A percentile compares a stretch with the other conserved stretches of the same genome.
Evolutionary conservation across 768 basidiomycete species (phyloP).

Genomic region (Trametes sanguinea): DNA sequence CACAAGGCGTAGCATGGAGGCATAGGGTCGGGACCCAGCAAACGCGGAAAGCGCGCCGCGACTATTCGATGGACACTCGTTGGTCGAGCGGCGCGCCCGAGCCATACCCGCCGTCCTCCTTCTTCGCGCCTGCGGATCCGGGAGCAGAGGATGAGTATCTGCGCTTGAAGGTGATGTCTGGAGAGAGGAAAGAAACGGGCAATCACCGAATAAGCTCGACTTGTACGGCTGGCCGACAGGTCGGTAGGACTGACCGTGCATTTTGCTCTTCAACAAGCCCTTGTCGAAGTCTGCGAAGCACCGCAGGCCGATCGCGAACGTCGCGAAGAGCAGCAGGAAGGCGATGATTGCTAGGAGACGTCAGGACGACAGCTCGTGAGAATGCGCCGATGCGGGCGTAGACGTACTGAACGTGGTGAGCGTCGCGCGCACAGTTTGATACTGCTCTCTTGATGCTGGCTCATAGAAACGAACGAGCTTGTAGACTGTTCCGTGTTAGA

Average conservation of each 20-base stretch:
- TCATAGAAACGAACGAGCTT: constrained; percentile 85
- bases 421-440: constrained; percentile 75
- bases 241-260: constrained; percentile 61
- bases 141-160: constrained; percentile 40
- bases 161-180: constrained; percentile 52
- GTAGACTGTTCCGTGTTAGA: constrained; percentile 52
- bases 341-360: constrained; percentile 64
- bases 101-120: constrained; percentile 50
- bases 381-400: background rate
- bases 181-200: constrained; percentile 24
- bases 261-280: constrained; percentile 74
- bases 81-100: constrained; percentile 57
- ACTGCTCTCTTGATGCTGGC: constrained; percentile 53
- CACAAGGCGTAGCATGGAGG: constrained; percentile 2
- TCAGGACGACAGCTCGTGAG: background rate
- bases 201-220: constrained; percentile 41
- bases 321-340: constrained; percentile 71
- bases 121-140: constrained; percentile 38
- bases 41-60: background rate
- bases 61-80: constrained; percentile 79
- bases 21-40: background rate
- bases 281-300: constrained; percentile 84
- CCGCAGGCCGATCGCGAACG: constrained; percentile 73
- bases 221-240: constrained; percentile 33
- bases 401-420: constrained; percentile 78